Evolutionary conservation across 2,329 filamentous ascomycete genomes (phyloP), one percentile per base, ranked within the genome.

Genomic region (Cryphonectria naterciae): DNA sequence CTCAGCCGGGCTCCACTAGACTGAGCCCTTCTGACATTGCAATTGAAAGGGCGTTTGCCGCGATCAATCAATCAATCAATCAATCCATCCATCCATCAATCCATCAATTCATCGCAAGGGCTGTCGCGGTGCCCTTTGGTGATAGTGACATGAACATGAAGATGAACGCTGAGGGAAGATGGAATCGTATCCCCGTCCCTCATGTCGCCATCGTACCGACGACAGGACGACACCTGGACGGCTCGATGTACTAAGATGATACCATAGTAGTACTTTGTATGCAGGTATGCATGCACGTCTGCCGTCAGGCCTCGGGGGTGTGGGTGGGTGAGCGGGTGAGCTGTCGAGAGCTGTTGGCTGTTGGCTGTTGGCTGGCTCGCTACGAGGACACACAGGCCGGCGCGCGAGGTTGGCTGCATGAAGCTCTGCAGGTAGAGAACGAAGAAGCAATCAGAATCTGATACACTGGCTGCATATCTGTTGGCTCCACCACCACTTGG

Each of bases 391-490:
- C 41, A 17, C 62, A 65, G 41, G 62, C 17, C 15, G 25, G 41
- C 25, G 62, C 10, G 62, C 10, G 41, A 65, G 62, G n/a, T 49
- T 49, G 43, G 43, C 6, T 65, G 62, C 62, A 65, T 46, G 25
- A 49, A 43, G 39, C 39, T 52, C 43, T 10, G n/a, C 39, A 46
- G 63, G 25, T 35, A 32, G 28, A 52, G 43, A 65, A 65, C 4
- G 2, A 56, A 68, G 41, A 28, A 56, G 66, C 66, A 52, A 43
- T 22, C 43, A 56, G 7, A 25, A 65, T 68, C 66, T 68, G 66
- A 68, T 68, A 68, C 66, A 62, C 58, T 37, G 58, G 66, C n/a
- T 68, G 66, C 56, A 68, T 49, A 49, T 49, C 56, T 39, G 65
- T 32, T 22, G 66, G 41, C 66, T 68, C 66, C 66, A 68, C 66